phyloP scores from a whole-genome alignment of 192 early-diverging fungal genomes.

The Coemansia sp. region DNA sequence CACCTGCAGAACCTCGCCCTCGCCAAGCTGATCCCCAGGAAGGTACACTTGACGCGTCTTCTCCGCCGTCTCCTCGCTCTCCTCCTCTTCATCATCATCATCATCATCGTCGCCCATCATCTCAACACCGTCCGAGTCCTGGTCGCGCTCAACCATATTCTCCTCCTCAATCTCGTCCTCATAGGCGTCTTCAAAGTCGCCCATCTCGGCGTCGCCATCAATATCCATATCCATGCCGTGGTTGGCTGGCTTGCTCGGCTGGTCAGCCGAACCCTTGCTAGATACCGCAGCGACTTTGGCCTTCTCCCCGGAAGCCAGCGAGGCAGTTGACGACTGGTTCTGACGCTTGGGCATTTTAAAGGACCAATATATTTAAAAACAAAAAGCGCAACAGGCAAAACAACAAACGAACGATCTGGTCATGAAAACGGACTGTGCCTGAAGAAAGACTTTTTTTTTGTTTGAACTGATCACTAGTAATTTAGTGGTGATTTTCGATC shows the following conservation, averaged over 20 bases:
- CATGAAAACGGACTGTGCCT: too few species aligned
- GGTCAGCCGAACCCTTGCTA: slow-evolving; percentile 9
- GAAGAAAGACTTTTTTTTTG: background rate
- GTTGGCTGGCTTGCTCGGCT: slow-evolving; percentile 22
- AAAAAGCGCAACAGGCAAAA: background rate
- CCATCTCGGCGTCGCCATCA: slow-evolving; percentile 45
- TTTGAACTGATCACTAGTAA: background rate
- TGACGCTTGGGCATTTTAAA: slow-evolving; percentile 48
- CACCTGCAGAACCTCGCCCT: slow-evolving; percentile 89
- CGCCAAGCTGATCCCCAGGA: slow-evolving; percentile 82
- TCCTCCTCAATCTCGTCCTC: slow-evolving; percentile 87
- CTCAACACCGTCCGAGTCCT: slow-evolving; percentile 60
- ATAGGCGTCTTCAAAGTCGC: slow-evolving; percentile 85
- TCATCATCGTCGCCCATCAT: slow-evolving; percentile 37
- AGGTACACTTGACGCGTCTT: slow-evolving; percentile 76
- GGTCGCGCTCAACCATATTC: slow-evolving; percentile 60
- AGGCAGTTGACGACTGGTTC: slow-evolving; percentile 8
- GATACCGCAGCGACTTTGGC: slow-evolving; percentile 32
- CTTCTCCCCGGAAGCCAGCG: slow-evolving; percentile 16
- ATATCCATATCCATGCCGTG: slow-evolving; percentile 37
- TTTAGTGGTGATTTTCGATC: background rate
- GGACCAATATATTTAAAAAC: too few species aligned
- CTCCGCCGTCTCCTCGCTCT: slow-evolving; percentile 59
- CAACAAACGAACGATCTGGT: background rate
- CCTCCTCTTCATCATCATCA: slow-evolving; percentile 54